Evolutionary conservation across 495 filamentous ascomycete genomes (phyloP).

Genomic region (Clavariopsis aquatica): DNA sequence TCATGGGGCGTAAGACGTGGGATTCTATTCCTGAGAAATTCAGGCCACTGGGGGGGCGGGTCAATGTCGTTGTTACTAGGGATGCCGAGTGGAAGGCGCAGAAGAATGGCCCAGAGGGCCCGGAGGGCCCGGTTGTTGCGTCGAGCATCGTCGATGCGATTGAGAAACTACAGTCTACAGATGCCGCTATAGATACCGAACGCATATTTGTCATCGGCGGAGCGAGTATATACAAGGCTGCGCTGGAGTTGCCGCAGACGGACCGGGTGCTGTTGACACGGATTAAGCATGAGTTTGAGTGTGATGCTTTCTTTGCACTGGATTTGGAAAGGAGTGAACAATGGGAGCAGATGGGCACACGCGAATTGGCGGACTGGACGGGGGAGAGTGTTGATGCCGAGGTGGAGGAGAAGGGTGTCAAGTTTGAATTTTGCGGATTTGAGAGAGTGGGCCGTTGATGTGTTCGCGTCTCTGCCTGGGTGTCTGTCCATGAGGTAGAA

Average conservation of each 20-base stretch:
- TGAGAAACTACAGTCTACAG: conserved; percentile 22
- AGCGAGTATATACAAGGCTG: conserved; percentile 74
- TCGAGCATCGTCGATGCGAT: conserved; percentile 70
- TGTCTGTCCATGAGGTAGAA: too few species aligned
- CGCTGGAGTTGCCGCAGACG: conserved; percentile 51
- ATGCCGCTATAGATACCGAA: conserved; percentile 41
- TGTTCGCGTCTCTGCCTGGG: too few species aligned
- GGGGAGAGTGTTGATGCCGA: conserved; percentile 58
- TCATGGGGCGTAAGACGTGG: conserved; percentile 98
- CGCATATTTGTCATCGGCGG: conserved; percentile 88
- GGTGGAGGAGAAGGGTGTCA: conserved; percentile 58
- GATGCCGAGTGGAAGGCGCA: conserved; percentile 39
- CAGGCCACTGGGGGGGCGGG: conserved; percentile 73
- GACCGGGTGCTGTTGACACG: conserved; percentile 63
- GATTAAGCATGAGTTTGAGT: conserved; percentile 68
- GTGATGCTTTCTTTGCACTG: conserved; percentile 84
- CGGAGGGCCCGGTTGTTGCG: conserved; percentile 34
- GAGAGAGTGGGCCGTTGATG: conserved; percentile 51
- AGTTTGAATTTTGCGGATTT: conserved; percentile 58
- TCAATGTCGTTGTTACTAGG: conserved; percentile 77
- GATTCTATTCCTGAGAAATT: conserved; percentile 75
- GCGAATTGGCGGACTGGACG: conserved; percentile 57
- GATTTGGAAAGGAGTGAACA: conserved; percentile 48
- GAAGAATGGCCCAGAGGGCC: conserved; percentile 20
- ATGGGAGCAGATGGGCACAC: conserved; percentile 53